A percentile compares a stretch with the other conserved stretches of the same genome.
Evolutionary conservation across 2,329 filamentous ascomycete species (phyloP).

Genomic region (Pseudogymnoascus sp.): DNA sequence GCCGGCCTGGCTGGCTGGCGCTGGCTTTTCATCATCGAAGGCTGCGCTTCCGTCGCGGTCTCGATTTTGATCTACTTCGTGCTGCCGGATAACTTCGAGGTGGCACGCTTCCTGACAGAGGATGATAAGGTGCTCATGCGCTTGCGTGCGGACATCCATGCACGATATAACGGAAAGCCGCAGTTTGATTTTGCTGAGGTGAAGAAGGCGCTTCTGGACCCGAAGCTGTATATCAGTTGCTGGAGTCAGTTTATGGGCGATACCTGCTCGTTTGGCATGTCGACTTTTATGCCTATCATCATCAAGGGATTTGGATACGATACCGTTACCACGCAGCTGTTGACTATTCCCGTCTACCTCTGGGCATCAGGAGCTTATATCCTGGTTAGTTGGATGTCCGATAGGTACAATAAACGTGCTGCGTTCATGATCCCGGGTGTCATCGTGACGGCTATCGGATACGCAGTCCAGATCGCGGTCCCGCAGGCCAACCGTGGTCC

Average conservation of each 20-base stretch:
- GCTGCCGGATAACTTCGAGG: conserved; percentile 39
- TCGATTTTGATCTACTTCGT: conserved; percentile 39
- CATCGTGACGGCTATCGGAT: conserved; percentile 13
- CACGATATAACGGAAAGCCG: conserved; percentile 42
- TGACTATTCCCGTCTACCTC: conserved; percentile 51
- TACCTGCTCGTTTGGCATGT: conserved; percentile 42
- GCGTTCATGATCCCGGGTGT: conserved; percentile 10
- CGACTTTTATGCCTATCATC: conserved; percentile 50
- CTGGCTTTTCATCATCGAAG: conserved; percentile 45
- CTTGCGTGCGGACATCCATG: conserved; percentile 37
- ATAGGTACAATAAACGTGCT: conserved; percentile 26
- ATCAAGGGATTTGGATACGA: conserved; percentile 44
- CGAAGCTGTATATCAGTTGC: conserved; percentile 43
- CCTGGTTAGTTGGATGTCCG: conserved; percentile 38
- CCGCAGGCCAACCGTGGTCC: neutral
- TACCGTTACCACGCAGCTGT: conserved; percentile 43
- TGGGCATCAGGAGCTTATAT: conserved; percentile 42
- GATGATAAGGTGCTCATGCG: conserved; percentile 45
- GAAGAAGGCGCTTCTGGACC: conserved; percentile 39
- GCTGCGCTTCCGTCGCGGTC: conserved; percentile 37
- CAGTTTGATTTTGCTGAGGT: conserved; percentile 45
- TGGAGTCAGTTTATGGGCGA: conserved; percentile 19
- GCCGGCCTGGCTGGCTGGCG: conserved; percentile 40
- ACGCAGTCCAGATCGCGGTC: conserved; percentile 13
- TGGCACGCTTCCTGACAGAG: conserved; percentile 41